Percentiles rank a stretch among this genome's conserved stretches.
These are phyloP conservation scores for Rutstroemia sp. DNA, from an alignment of 2,329 filamentous ascomycete species.

Conservation along the genomic window DNA sequence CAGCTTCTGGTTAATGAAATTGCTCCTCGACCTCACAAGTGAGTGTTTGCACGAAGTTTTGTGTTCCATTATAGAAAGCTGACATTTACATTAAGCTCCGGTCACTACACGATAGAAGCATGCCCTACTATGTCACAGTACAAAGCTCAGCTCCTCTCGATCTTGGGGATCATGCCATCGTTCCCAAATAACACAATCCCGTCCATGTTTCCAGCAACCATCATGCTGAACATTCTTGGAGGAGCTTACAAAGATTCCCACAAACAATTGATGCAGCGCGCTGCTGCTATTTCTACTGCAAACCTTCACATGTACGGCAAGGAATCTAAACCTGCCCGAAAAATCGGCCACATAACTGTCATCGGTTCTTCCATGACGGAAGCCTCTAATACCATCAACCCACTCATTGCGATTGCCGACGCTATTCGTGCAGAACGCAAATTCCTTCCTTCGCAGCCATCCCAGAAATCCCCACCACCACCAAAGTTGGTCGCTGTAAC, in stretches of 20 bases:
- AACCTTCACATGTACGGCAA: constrained; percentile 89
- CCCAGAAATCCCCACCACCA: background rate
- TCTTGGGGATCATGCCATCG: constrained; percentile 50
- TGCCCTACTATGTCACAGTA: constrained; percentile 83
- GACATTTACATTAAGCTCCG: constrained; percentile 68
- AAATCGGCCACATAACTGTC: constrained; percentile 91
- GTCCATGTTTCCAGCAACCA: constrained; percentile 37
- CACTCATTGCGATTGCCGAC: constrained; percentile 60
- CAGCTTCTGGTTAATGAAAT: constrained; percentile 56
- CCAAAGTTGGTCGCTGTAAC: constrained; percentile 61
- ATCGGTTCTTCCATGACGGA: constrained; percentile 59
- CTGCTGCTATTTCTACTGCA: constrained; percentile 50
- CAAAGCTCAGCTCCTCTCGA: constrained; percentile 72
- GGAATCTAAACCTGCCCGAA: constrained; percentile 75
- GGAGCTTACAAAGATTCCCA: constrained; percentile 61
- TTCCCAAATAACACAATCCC: constrained; percentile 31
- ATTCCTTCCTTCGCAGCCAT: constrained; percentile 31
- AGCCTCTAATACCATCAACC: constrained; percentile 60
- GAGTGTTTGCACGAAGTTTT: background rate
- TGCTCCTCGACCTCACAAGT: constrained; percentile 24
- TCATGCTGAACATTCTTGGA: constrained; percentile 78
- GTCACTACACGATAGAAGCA: constrained; percentile 92
- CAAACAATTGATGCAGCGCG: constrained; percentile 42
- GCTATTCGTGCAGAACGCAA: constrained; percentile 47
- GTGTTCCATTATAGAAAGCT: background rate